Base-by-base conservation (phyloP, 805 yeast species). In the Wickerhamomyces chaumierensis region DNA sequence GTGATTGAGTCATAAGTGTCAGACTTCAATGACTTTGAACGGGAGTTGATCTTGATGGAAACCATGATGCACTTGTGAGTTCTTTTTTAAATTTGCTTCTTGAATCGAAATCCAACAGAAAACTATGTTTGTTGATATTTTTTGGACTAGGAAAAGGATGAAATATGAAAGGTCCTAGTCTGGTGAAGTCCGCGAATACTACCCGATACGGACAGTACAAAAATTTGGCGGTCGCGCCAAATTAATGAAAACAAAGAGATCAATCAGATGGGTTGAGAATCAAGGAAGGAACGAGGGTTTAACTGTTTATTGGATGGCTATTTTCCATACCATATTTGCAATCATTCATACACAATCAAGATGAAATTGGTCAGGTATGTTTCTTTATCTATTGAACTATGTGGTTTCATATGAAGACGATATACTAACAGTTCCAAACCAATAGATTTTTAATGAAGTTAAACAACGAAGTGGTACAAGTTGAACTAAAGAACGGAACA, bases 401-500 rank as follows among this genome's bases (percentile, higher is more conserved):
- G n/a, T n/a, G n/a, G n/a, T n/a, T n/a, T 13, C 13, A 8, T 28
- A 15, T 28, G 6, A 28, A 5, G 7, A 14, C 7, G 7, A 14
- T 6, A 9, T n/a, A 31, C 33, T 31, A 31, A 31, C 33, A 31
- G 5, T 15, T 80, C 87, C 79, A 80, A 63, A 60, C 81, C 43
- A 84, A 79, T 14, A 63, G 72, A 43, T 87, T 90, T 57, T 64
- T 90, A 43, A 84, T 84, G 84, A 87, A 86, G 52, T 65, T 90
- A 52, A 74, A 80, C 31, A 78, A 81, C 41, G 96, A 87, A 60
- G 78, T 86, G 37, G 90, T 90, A 2, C 87, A 90, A 38, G 82
- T 88, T 16, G 97, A 88, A 57, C 66, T 90, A 52, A 90, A 88
- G 58, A 86, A 90, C 59, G 96, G 96, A 31, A 83, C 90, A 4